Conservation (phyloP, 2,329 filamentous ascomycete species). For the Apiospora marii region DNA sequence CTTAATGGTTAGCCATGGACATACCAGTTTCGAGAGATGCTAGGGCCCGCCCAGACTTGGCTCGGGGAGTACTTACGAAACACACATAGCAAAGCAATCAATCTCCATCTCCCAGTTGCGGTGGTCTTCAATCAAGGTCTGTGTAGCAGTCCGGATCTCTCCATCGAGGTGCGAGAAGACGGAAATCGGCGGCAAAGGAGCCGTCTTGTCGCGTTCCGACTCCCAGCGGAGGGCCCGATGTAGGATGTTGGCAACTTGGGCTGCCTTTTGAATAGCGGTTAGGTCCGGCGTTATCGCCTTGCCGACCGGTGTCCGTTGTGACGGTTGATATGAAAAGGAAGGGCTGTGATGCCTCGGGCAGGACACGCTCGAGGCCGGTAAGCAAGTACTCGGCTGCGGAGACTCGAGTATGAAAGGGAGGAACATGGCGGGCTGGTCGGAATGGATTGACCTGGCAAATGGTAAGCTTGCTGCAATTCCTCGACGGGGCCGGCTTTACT, state of each 20-base stretch:
- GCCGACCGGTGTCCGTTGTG: slow-evolving; percentile 9
- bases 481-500: neutral
- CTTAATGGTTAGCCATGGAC: neutral
- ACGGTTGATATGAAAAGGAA: slow-evolving; percentile 9
- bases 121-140: slow-evolving; percentile 19
- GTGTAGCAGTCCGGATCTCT: slow-evolving; percentile 19
- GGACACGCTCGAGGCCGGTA: slow-evolving; percentile 19
- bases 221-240: slow-evolving; percentile 22
- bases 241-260: slow-evolving; percentile 24
- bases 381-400: slow-evolving; percentile 10
- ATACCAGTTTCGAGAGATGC: neutral
- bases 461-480: neutral
- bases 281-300: slow-evolving; percentile 10
- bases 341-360: neutral
- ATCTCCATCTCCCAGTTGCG: slow-evolving; percentile 25
- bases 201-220: slow-evolving; percentile 12
- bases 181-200: neutral
- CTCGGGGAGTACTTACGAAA: slow-evolving; percentile 3
- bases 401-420: slow-evolving; percentile 23
- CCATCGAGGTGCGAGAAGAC: slow-evolving; percentile 12
- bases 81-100: slow-evolving; percentile 25
- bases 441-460: slow-evolving; percentile 13
- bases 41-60: neutral
- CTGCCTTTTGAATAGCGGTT: slow-evolving; percentile 15
- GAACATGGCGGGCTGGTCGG: neutral